Evolutionary conservation across 352 stramenopile genomes (phyloP), one percentile per base, ranked within the genome.

Genomic region (Aphanomyces invadans): DNA sequence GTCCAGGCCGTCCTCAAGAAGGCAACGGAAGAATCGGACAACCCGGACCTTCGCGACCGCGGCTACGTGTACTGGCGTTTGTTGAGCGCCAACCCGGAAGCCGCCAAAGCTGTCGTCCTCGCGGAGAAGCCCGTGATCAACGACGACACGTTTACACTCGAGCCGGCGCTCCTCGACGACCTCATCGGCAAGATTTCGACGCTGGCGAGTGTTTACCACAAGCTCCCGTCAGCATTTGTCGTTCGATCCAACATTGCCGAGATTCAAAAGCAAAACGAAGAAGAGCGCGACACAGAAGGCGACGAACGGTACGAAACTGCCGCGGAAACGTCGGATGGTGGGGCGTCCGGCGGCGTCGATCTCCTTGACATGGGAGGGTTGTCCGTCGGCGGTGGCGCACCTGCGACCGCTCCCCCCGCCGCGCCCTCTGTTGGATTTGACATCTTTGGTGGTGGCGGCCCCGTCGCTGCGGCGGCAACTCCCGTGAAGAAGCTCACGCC

Each of bases 61-160:
- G 97, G 97, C 31, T 99, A 98, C 75, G 97, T 99, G n/a, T 99
- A 99, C 80, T 99, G 97, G 97, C 89, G 97, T 44, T 76, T 99
- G 25, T 77, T 99, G 26, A 97, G 88, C n/a, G 97, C 95, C 0
- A 98, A 99, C 79, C 97, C 97, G 0, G 96, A 99, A 72, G 96
- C 96, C 11, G 97, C 97, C 38, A 97, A 98, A 66, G 93, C 96
- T 26, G 95, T 99, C 10, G 96, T 99, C 31, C 81, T 99, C 3
- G 93, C 93, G 7, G 96, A 99, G 74, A 99, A 99, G 72, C 97
- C 97, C 3, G 95, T 98, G n/a, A 99, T 99, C 81, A 97, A 89
- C 70, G 97, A 99, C 78, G 96, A 99, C 75, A 99, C 96, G 29
- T 98, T 97, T 62, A 82, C 86, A 1, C 78, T 99, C 25, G 96